Base-by-base conservation (phyloP, 257 asterid species). In the Solanum appendiculatum region DNA sequence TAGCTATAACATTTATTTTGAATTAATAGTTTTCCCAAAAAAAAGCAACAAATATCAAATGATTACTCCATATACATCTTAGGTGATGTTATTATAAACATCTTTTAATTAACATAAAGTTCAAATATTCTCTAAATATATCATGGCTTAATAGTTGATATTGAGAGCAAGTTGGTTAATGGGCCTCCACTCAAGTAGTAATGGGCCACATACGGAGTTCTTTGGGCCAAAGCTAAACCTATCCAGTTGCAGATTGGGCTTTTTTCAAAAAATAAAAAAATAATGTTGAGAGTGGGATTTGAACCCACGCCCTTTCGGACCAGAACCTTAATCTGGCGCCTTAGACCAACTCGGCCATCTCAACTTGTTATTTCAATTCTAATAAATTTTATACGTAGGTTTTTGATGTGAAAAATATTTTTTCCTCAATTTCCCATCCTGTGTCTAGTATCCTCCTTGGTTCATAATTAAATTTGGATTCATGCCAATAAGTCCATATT, bases 271-370 rank as follows among this genome's bases (percentile, higher is more conserved):
- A 46, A 46, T 15, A 5, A 48, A 48, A 16, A 1, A 12, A 0
- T 1, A 0, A 0, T 0, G 97, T 94, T 93, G 98, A 96, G 92
- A 95, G 98, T 92, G 98, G 98, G 96, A 96, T 95, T 95, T 87
- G 96, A 95, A 96, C 97, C 98, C 98, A 94, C 98, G 98, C 98
- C 98, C 98, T 95, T 96, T 95, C 98, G 97, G 99, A 96, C 98
- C 98, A 95, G 96, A 97, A 97, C 99, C 99, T 95, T 97, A 94
- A 93, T 94, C 98, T 95, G 97, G 97, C 96, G 98, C 99, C 98
- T 94, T 95, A 96, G 98, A 97, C 99, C 98, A 96, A 94, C 98
- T 97, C 98, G 97, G 97, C 98, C 99, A 96, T 97, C 91, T 94
- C 99, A 95, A 95, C 98, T n/a, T n/a, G n/a, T n/a, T n/a, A n/a